Evolutionary conservation across 108 stramenopile genomes (phyloP).

Genomic region (Cyclotella cryptica): DNA sequence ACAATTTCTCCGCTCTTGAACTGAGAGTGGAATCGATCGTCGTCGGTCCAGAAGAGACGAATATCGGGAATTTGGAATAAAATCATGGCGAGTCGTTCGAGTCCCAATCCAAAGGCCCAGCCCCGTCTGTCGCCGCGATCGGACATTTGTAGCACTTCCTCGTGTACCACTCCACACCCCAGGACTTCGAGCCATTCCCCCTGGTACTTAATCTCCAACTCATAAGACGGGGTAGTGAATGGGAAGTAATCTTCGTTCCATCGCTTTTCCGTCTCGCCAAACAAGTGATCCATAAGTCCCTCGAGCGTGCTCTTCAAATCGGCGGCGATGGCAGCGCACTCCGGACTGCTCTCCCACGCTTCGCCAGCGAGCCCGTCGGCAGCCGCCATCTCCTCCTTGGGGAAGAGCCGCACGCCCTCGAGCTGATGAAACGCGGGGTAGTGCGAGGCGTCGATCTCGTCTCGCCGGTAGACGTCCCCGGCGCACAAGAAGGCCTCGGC

Average conservation of each 20-base stretch:
- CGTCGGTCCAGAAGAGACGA: slow-evolving; percentile 92
- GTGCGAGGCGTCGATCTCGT: slow-evolving; percentile 96
- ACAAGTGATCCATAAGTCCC: slow-evolving; percentile 71
- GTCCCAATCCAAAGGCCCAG: slow-evolving; percentile 96
- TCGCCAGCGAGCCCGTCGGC: slow-evolving; percentile 44
- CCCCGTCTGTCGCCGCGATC: slow-evolving; percentile 74
- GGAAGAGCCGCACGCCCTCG: slow-evolving; percentile 86
- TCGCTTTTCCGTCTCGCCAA: slow-evolving; percentile 63
- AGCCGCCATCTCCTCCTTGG: slow-evolving; percentile 36
- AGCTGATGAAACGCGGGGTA: slow-evolving; percentile 98
- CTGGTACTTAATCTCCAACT: slow-evolving; percentile 93
- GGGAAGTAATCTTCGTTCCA: slow-evolving; percentile 92
- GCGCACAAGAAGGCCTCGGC: slow-evolving; percentile 83
- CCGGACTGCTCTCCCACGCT: slow-evolving; percentile 36
- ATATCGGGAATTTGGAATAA: slow-evolving; percentile 95
- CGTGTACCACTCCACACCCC: slow-evolving; percentile 95
- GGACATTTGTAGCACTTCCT: slow-evolving; percentile 81
- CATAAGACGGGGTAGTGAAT: slow-evolving; percentile 94
- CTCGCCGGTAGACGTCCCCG: slow-evolving; percentile 96
- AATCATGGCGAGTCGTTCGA: slow-evolving; percentile 94
- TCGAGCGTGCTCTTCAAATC: slow-evolving; percentile 75
- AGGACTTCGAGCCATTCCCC: slow-evolving; percentile 97
- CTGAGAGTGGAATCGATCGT: slow-evolving; percentile 88
- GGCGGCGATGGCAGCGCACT: slow-evolving; percentile 35
- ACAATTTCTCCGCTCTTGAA: slow-evolving; percentile 74